These are phyloP conservation scores for Ceriops zippeliana DNA, from an alignment of 345 rosid species.

Conservation along the genomic window DNA sequence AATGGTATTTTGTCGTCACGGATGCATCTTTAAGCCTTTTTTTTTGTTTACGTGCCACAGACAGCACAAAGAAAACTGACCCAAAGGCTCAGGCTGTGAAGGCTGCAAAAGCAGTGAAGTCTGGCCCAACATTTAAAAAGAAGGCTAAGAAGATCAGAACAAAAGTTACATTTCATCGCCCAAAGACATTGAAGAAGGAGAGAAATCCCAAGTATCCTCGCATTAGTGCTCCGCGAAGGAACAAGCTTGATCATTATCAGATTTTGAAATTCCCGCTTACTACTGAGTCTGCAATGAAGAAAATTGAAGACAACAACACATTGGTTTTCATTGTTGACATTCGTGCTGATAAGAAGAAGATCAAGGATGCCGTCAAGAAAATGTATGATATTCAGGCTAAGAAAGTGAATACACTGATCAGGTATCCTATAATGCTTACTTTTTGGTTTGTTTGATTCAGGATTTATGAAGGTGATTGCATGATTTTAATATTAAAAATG, in stretches of 20 bases:
- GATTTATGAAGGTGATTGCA: neutral
- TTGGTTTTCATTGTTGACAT: constrained; percentile 94
- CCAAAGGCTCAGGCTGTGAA: constrained; percentile 87
- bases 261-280: constrained; percentile 91
- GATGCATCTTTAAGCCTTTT: neutral
- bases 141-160: constrained; percentile 74
- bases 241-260: constrained; percentile 90
- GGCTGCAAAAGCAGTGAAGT: constrained; percentile 80
- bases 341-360: constrained; percentile 92
- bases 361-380: constrained; percentile 87
- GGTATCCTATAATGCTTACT: constrained; percentile 32
- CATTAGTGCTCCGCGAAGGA: constrained; percentile 78
- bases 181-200: constrained; percentile 77
- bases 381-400: constrained; percentile 93
- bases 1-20: neutral
- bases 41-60: constrained; percentile 26
- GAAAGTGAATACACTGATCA: constrained; percentile 94
- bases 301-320: constrained; percentile 94
- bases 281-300: constrained; percentile 92
- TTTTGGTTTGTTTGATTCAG: neutral
- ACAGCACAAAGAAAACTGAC: constrained; percentile 56
- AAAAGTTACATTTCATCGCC: constrained; percentile 86
- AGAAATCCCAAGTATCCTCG: constrained; percentile 77
- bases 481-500: too few species aligned
- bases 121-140: constrained; percentile 78